Evolutionary conservation across 1,139 yeast species (phyloP).

Genomic region (Taphrina wiesneri): DNA sequence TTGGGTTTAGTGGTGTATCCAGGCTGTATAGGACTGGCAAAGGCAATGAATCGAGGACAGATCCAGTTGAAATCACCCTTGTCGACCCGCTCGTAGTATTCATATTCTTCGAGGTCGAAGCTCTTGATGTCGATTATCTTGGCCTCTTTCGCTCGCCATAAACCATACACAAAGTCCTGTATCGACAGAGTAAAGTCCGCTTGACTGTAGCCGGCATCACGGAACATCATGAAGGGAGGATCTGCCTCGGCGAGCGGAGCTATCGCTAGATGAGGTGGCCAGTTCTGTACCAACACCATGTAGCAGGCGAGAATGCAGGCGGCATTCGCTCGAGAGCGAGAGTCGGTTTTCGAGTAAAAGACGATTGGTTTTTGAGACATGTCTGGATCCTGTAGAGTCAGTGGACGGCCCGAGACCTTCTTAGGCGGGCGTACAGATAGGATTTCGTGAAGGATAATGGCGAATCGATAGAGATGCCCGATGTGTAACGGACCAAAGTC

Average conservation of each 20-base stretch:
- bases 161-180: constrained; percentile 91
- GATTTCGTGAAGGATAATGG: constrained; percentile 88
- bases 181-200: constrained; percentile 92
- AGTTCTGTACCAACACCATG: constrained; percentile 90
- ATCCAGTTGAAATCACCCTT: constrained; percentile 93
- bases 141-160: constrained; percentile 98
- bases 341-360: constrained; percentile 77
- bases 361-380: constrained; percentile 89
- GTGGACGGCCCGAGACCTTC: background rate
- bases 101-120: constrained; percentile 90
- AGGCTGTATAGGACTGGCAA: constrained; percentile 88
- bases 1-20: constrained; percentile 47
- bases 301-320: constrained; percentile 92
- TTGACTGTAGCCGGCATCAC: constrained; percentile 95
- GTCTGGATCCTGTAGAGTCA: constrained; percentile 52
- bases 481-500: constrained; percentile 96
- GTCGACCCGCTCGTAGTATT: constrained; percentile 90
- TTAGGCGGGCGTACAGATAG: constrained; percentile 44
- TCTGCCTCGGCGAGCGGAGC: constrained; percentile 91
- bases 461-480: constrained; percentile 90
- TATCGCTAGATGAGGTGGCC: constrained; percentile 97
- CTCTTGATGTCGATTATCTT: constrained; percentile 80
- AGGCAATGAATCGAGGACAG: constrained; percentile 92
- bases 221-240: constrained; percentile 90
- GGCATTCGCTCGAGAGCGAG: constrained; percentile 85